Percentiles rank a stretch among this genome's conserved stretches.
Conservation (phyloP, 2,329 filamentous ascomycete genomes). For the Teratosphaeria gauchensis region DNA sequence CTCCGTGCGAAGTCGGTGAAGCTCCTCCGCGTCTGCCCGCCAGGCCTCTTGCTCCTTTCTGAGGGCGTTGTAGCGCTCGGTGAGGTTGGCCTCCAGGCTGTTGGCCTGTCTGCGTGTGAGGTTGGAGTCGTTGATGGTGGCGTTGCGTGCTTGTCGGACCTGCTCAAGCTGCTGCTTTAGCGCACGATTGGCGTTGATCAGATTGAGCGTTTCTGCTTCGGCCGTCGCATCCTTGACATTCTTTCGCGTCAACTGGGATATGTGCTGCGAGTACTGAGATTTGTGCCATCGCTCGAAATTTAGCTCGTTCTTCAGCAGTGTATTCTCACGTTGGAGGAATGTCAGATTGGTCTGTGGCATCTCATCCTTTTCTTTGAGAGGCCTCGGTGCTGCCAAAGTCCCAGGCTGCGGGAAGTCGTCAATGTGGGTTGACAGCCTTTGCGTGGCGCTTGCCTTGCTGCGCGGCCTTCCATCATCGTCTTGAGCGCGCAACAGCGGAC, state of each 20-base stretch:
- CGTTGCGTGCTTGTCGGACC: slow-evolving; percentile 22
- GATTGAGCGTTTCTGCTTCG: slow-evolving; percentile 72
- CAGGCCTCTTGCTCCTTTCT: slow-evolving; percentile 26
- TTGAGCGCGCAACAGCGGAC: slow-evolving; percentile 50
- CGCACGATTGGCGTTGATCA: slow-evolving; percentile 66
- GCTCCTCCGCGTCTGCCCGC: slow-evolving; percentile 48
- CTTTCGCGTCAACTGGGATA: slow-evolving; percentile 65
- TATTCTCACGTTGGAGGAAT: slow-evolving; percentile 62
- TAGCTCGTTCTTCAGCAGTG: slow-evolving; percentile 67
- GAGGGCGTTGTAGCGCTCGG: slow-evolving; percentile 21
- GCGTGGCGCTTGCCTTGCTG: slow-evolving; percentile 7
- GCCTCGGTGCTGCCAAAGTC: not conserved
- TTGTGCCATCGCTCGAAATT: slow-evolving; percentile 79
- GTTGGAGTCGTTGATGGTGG: slow-evolving; percentile 23
- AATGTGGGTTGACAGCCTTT: slow-evolving; percentile 9
- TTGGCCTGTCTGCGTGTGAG: slow-evolving; percentile 55
- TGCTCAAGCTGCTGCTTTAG: slow-evolving; percentile 57
- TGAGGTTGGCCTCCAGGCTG: slow-evolving; percentile 54
- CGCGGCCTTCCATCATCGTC: slow-evolving; percentile 13
- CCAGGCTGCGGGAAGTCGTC: slow-evolving; percentile 19
- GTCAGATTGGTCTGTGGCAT: slow-evolving; percentile 31
- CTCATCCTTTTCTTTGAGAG: slow-evolving; percentile 8
- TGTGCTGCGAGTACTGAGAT: slow-evolving; percentile 71
- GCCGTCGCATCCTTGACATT: slow-evolving; percentile 68
- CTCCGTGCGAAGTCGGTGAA: slow-evolving; percentile 47